Evolutionary conservation across 345 rosid species (phyloP), one percentile per base, ranked within the genome.

Genomic region (Hibiscus mutabilis): DNA sequence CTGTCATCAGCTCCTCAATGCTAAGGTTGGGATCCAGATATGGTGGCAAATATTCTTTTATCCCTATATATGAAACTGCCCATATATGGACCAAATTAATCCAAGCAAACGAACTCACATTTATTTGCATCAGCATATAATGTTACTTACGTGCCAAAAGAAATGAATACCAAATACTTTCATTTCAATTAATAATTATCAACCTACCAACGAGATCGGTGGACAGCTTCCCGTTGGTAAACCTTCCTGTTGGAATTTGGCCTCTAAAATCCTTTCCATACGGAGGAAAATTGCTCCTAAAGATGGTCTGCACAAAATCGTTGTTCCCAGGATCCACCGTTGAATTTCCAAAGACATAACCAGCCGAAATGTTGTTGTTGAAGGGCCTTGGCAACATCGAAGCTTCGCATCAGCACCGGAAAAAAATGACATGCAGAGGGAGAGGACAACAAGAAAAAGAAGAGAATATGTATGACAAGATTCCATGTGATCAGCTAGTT

Each of bases 271-370:
- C 98, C 47, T 74, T 66, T 6, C 98, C 98, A 29, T 93, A 93
- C 1, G 98, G 98, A 5, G 71, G 82, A 40, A 89, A 91, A 53
- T 93, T 78, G 60, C 89, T 64, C 78, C 35, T 85, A 70, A 91
- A 87, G 1, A 76, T 2, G 25, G 94, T 93, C 0, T 19, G 7
- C n/a, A 91, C 75, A 72, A 56, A 85, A 81, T 93, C 83, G 73
- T 93, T 93, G 35, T 93, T 93, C 3, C 98, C 97, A 0, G 98
- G 82, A 80, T 93, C 97, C 2, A 86, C 91, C 0, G 97, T 93
- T 27, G 98, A 93, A 84, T 93, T 97, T 73, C 98, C 97, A 6
- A 93, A 89, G 49, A 91, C 88, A 6, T 85, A 60, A 42, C 84
- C 33, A 47, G 92, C 87, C 51, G 94, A 68, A 22, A 83, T 60